Evolutionary conservation across 345 rosid species (phyloP), one percentile per base, ranked within the genome.

Genomic region (Populus nigra): DNA sequence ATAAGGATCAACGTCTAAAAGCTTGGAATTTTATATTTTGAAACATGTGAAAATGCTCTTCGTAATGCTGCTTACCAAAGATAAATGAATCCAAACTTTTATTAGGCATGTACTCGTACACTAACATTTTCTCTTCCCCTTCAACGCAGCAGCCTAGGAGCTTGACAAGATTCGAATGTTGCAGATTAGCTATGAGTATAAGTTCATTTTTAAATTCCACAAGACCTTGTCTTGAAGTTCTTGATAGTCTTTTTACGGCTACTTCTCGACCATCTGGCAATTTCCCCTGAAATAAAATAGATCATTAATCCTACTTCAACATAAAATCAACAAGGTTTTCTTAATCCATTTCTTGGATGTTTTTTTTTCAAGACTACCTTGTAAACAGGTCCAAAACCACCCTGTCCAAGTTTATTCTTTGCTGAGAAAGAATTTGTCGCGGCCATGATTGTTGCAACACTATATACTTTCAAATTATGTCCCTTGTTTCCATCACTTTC

Each of bases 131-230:
- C 69, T 81, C 80, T 72, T 67, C 80, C 9, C 74, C 76, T 7
- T 47, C 65, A 23, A 81, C 20, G 33, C 77, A 76, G 43, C 67
- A 81, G 13, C 80, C 80, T 18, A 81, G 2, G 1, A 81, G 83
- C 50, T 71, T 38, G 7, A 81, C 84, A 61, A 77, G 81, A 62
- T 77, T 81, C 2, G 11, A 68, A 59, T 77, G 78, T 4, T 77
- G 78, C 8, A 77, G 25, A n/a, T 73, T 81, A n/a, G 84, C 80
- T 68, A 77, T 73, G 25, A 81, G 35, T 57, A 77, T 73, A 27
- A 73, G 84, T 73, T 82, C 81, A 63, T 82, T 82, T 29, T 82
- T 82, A 39, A 70, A 82, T 67, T 82, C 84, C 23, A 69, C 45
- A 5, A 82, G 76, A 15, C 81, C 84, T 73, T 82, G 81, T 53